Conservation (phyloP, 2,329 filamentous ascomycete genomes). For the Colletotrichum gloeosporioides region DNA sequence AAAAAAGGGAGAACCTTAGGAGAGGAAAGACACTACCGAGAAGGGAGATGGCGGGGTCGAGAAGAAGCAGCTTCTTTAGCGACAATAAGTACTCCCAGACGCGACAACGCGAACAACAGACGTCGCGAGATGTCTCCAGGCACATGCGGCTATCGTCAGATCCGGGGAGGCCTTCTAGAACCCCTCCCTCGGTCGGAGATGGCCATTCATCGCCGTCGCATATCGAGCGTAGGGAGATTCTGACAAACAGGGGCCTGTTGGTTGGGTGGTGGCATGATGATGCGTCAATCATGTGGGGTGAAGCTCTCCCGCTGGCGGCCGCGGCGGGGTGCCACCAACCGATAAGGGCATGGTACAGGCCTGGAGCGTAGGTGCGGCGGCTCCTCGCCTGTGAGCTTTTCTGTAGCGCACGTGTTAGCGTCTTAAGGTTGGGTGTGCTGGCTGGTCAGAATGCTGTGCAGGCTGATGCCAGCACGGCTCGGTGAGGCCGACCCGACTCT, state of each 20-base stretch:
- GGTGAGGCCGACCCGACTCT: not conserved
- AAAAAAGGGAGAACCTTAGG: not conserved
- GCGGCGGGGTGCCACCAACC: not conserved
- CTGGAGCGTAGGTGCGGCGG: not conserved
- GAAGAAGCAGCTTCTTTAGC: not conserved
- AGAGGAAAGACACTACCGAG: not conserved
- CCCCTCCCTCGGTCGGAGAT: not conserved
- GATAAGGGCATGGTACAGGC: not conserved
- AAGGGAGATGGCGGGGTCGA: constrained; percentile 15
- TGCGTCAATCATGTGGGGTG: constrained; percentile 20
- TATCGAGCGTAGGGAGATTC: constrained; percentile 16
- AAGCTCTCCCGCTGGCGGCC: constrained; percentile 10
- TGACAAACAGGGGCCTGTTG: constrained; percentile 22
- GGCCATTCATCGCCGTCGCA: constrained; percentile 18
- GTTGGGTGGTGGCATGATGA: constrained; percentile 23
- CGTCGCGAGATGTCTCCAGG: not conserved
- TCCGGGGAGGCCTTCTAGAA: constrained; percentile 14
- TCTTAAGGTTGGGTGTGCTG: not conserved
- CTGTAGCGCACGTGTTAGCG: not conserved
- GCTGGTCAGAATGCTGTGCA: not conserved
- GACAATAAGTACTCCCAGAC: constrained; percentile 4
- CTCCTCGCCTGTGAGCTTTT: not conserved
- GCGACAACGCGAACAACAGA: not conserved
- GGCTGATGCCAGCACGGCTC: not conserved
- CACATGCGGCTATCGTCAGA: constrained; percentile 1